A percentile compares a stretch with the other conserved stretches of the same genome.
Conservation (phyloP, 2,329 filamentous ascomycete species). For the Colletotrichum lupini region DNA sequence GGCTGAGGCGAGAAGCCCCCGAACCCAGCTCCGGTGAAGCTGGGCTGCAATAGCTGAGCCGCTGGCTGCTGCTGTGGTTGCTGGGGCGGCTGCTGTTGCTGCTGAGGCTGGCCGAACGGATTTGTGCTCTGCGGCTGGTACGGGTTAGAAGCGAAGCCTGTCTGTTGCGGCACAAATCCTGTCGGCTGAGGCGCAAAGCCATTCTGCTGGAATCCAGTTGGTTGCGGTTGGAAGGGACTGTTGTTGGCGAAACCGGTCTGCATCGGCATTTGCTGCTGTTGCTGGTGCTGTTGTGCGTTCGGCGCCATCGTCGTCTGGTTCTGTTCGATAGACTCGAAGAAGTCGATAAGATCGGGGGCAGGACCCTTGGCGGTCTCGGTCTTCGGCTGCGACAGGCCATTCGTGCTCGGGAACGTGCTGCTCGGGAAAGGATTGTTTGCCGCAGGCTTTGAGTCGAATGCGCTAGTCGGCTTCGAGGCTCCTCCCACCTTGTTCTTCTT, state of each 20-base stretch:
- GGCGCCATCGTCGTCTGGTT: constrained; percentile 79
- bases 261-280: constrained; percentile 44
- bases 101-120: constrained; percentile 47
- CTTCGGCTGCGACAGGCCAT: constrained; percentile 50
- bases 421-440: constrained; percentile 57
- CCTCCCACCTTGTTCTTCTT: constrained; percentile 60
- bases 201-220: constrained; percentile 50
- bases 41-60: constrained; percentile 57
- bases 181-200: constrained; percentile 56
- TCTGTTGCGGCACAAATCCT: constrained; percentile 53
- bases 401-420: constrained; percentile 51
- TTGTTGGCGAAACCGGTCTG: constrained; percentile 43
- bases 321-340: constrained; percentile 93
- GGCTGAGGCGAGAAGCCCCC: constrained; percentile 81
- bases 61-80: constrained; percentile 40
- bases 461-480: constrained; percentile 39
- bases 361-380: constrained; percentile 69
- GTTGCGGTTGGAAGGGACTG: constrained; percentile 45
- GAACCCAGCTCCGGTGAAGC: constrained; percentile 80
- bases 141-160: constrained; percentile 52
- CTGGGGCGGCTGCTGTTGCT: constrained; percentile 42
- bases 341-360: constrained; percentile 87
- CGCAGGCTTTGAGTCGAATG: constrained; percentile 50
- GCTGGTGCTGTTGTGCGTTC: constrained; percentile 47
- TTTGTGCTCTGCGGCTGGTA: constrained; percentile 53